phyloP scores from a whole-genome alignment of 2,329 filamentous ascomycete genomes.

The Didymosphaeria variabile region DNA sequence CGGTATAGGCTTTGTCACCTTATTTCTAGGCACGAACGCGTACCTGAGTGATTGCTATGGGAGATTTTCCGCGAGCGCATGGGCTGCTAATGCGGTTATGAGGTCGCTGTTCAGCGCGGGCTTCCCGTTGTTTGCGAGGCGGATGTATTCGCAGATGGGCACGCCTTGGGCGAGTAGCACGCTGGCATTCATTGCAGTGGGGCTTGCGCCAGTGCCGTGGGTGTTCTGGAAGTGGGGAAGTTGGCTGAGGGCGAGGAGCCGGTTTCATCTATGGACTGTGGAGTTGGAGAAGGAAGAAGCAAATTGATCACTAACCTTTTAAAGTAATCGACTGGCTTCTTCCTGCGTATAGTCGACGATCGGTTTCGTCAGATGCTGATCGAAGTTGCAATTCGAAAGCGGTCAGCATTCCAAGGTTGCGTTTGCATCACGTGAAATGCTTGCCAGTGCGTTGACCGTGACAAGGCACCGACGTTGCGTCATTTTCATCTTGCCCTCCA shows the following conservation, averaged over 20 bases:
- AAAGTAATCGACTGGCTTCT: neutral
- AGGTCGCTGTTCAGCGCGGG: conserved; percentile 64
- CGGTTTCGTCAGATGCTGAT: too few species aligned
- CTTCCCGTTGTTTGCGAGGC: conserved; percentile 69
- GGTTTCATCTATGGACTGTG: conserved; percentile 15
- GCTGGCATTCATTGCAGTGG: conserved; percentile 45
- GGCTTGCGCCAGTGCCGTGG: conserved; percentile 50
- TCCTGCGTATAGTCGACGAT: too few species aligned
- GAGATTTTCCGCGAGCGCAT: conserved; percentile 16
- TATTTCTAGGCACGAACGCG: conserved; percentile 17
- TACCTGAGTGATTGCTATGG: conserved; percentile 19
- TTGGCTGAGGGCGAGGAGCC: conserved; percentile 4
- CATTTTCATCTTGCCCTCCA: too few species aligned
- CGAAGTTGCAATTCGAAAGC: too few species aligned
- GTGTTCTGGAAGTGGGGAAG: conserved; percentile 39
- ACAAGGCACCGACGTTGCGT: too few species aligned
- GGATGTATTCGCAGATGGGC: conserved; percentile 44
- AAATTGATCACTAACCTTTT: neutral
- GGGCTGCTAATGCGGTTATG: conserved; percentile 51
- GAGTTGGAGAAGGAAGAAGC: conserved; percentile 10
- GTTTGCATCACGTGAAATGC: too few species aligned
- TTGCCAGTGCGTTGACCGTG: too few species aligned
- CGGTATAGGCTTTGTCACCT: conserved; percentile 17
- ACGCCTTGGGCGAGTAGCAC: conserved; percentile 46
- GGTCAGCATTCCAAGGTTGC: too few species aligned